Percentiles rank a stretch among this genome's conserved stretches.
phyloP scores from a whole-genome alignment of 1,284 basidiomycete genomes.

The Cryptococcus wingfieldii region DNA sequence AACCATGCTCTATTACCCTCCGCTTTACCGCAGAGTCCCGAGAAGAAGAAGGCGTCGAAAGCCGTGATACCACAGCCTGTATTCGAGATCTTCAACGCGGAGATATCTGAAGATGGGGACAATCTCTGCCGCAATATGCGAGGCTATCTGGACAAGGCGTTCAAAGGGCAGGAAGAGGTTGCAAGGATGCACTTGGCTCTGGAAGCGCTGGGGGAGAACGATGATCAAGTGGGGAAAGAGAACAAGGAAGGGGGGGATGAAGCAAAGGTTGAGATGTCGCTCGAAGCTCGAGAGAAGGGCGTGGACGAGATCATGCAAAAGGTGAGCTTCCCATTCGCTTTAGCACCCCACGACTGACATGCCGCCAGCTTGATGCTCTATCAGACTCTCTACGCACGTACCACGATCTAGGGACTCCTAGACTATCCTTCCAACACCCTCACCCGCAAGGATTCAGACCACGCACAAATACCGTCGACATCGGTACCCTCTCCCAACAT shows the following conservation, averaged over 20 bases:
- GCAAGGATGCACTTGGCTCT: slow-evolving; percentile 30
- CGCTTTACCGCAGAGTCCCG: slow-evolving; percentile 2
- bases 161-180: slow-evolving; percentile 32
- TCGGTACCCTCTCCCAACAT: neutral
- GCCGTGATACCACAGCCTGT: slow-evolving; percentile 18
- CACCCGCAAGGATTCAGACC: neutral
- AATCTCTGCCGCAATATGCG: slow-evolving; percentile 26
- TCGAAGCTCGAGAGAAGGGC: slow-evolving; percentile 22
- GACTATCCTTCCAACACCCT: neutral
- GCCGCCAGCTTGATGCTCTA: neutral
- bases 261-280: slow-evolving; percentile 7
- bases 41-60: neutral
- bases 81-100: slow-evolving; percentile 35
- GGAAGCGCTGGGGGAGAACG: slow-evolving; percentile 18
- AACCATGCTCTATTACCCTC: slow-evolving; percentile 7
- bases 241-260: slow-evolving; percentile 2
- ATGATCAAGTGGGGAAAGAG: slow-evolving; percentile 1
- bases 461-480: neutral
- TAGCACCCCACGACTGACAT: neutral
- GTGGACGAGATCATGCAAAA: slow-evolving; percentile 26
- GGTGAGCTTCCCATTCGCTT: neutral
- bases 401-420: neutral
- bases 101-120: slow-evolving; percentile 16
- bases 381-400: neutral
- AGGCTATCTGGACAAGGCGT: slow-evolving; percentile 26